Percentiles rank a stretch among this genome's conserved stretches.
phyloP scores from a whole-genome alignment of 306 rosid species.

The peach (Prunus persica) region Prunus_persica_NCBIv2 NC_034014.1:22652501-22653000 shows the following conservation, averaged over 20 bases:
- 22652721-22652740: neutral
- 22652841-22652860: slow-evolving; percentile 1
- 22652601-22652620: slow-evolving; percentile 25
- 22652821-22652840: neutral
- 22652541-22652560: slow-evolving; percentile 75
- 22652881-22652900: neutral
- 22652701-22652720: slow-evolving; percentile 39
- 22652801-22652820: neutral
- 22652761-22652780: slow-evolving; percentile 9
- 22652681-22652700: slow-evolving; percentile 69
- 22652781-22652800: slow-evolving; percentile 12
- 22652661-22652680: slow-evolving; percentile 73
- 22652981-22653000: neutral
- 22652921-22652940: neutral
- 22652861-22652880: slow-evolving; percentile 6
- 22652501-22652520: no score
- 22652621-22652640: slow-evolving; percentile 37
- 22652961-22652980: neutral
- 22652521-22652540: neutral
- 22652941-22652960: neutral
- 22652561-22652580: slow-evolving; percentile 65
- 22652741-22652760: neutral
- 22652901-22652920: no score
- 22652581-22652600: slow-evolving; percentile 58
- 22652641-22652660: slow-evolving; percentile 65